Conservation (phyloP, 805 yeast genomes). For the Candida andamanensis region DNA sequence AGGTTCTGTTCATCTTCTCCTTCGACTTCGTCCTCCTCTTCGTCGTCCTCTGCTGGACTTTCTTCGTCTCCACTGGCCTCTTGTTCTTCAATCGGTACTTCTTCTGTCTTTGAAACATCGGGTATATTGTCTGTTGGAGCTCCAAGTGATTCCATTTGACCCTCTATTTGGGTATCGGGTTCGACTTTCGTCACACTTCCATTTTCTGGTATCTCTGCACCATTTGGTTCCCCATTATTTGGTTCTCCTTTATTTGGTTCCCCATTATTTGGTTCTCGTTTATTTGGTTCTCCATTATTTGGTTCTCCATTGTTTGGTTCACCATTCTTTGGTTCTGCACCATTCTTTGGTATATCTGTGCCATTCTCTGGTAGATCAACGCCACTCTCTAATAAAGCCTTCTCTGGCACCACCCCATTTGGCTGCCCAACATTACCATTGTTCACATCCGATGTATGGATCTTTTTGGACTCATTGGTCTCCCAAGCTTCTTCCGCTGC, state of each 20-base stretch:
- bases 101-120: constrained; percentile 9
- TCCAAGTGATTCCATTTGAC: not conserved
- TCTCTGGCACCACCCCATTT: not conserved
- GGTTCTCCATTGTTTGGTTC: constrained; percentile 10
- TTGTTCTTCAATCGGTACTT: constrained; percentile 6
- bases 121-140: not conserved
- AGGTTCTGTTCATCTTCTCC: constrained; percentile 11
- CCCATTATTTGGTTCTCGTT: constrained; percentile 13
- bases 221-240: no score
- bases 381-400: not conserved
- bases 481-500: constrained; percentile 1
- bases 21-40: constrained; percentile 13
- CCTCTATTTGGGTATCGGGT: no score
- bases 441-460: not conserved
- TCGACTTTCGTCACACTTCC: constrained; percentile 5
- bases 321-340: constrained; percentile 12
- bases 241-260: no score
- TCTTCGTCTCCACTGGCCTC: constrained; percentile 6
- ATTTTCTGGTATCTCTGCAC: constrained; percentile 17
- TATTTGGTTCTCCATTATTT: constrained; percentile 4
- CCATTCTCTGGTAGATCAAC: constrained; percentile 3
- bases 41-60: constrained; percentile 13
- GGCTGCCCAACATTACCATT: constrained; percentile 8
- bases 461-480: not conserved
- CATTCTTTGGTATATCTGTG: constrained; percentile 13